Evolutionary conservation across 2,329 filamentous ascomycete genomes (phyloP).

Genomic region (Dothistroma pini): DNA sequence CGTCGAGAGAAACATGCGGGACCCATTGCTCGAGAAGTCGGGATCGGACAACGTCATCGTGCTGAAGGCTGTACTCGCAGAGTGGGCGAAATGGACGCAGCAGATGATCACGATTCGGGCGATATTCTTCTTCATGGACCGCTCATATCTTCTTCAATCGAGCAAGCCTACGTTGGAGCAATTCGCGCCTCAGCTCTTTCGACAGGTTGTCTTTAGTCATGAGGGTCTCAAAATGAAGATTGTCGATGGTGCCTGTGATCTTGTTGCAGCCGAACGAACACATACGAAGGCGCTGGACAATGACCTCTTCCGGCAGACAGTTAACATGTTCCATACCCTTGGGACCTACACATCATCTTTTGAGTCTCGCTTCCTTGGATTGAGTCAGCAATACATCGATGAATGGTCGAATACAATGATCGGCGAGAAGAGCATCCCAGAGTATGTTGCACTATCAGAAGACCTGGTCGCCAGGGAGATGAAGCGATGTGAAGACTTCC

Average conservation of each 20-base stretch:
- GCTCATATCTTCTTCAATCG: slow-evolving; percentile 76
- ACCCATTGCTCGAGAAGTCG: slow-evolving; percentile 55
- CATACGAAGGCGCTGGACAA: slow-evolving; percentile 55
- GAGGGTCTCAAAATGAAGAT: slow-evolving; percentile 51
- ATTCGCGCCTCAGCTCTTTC: slow-evolving; percentile 73
- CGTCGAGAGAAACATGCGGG: slow-evolving; percentile 54
- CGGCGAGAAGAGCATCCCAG: slow-evolving; percentile 59
- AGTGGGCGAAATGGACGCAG: slow-evolving; percentile 75
- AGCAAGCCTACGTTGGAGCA: slow-evolving; percentile 74
- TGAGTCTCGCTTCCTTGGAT: slow-evolving; percentile 67
- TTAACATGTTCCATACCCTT: slow-evolving; percentile 82
- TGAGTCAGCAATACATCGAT: slow-evolving; percentile 65
- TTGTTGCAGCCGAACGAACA: slow-evolving; percentile 69
- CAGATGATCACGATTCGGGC: slow-evolving; percentile 78
- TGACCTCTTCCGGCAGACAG: slow-evolving; percentile 63
- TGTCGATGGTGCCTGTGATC: slow-evolving; percentile 68
- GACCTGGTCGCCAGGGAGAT: slow-evolving; percentile 69
- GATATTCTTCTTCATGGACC: slow-evolving; percentile 91
- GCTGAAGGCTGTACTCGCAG: slow-evolving; percentile 56
- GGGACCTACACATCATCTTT: slow-evolving; percentile 76
- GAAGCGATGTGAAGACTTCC: slow-evolving; percentile 72
- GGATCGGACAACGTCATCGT: slow-evolving; percentile 60
- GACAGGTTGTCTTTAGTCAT: slow-evolving; percentile 57
- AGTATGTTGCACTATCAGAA: slow-evolving; percentile 70
- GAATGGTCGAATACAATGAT: slow-evolving; percentile 67